Evolutionary conservation across 2,329 filamentous ascomycete species (phyloP), one percentile per base, ranked within the genome.

Genomic region (Ascochyta koolunga): DNA sequence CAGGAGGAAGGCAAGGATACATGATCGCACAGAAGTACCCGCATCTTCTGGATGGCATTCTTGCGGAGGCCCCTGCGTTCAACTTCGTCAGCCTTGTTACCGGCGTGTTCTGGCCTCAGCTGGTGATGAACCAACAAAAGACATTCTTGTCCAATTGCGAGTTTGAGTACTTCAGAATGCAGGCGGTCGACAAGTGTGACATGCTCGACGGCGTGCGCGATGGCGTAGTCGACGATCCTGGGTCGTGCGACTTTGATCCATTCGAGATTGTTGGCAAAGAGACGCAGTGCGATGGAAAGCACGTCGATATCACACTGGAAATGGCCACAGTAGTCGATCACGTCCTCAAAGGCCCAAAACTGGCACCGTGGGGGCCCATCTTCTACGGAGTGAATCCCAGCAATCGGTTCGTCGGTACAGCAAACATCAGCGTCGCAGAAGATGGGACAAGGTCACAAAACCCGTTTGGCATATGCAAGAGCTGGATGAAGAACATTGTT

Each of bases 1-100:
- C 64, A 9, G 73, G 71, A 5, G 73, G 72, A 15, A 58, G 72
- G 4, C 73, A 76, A 41, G 73, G 72, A 2, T 66, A 73, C 25
- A 60, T 62, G 36, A 61, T 73, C 8, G 73, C 72, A 8, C 71
- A 75, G 48, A 58, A 65, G 24, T 70, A 68, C 45, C 73, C 71
- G 0, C 56, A 64, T 1, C 60, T 69, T 1, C 54, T 70, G 9
- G 70, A 76, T 47, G 72, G 73, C 1, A 74, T 76, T 15, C 56
- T 70, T 6, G 73, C 73, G 1, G 62, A 45, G 18, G 73, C 73
- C 2, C 73, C 73, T 5, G 69, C 67, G 0, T 56, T 72, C 18
- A 64, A 61, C 25, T 61, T 66, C 33, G 58, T 62, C 11, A 58
- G 60, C 6, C 29, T 71, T 7, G 47, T 59, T 1, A 65, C 62